These are phyloP conservation scores for Haplosporangium sp. DNA, from an alignment of 371 early-diverging fungal genomes.

Conservation along the genomic window DNA sequence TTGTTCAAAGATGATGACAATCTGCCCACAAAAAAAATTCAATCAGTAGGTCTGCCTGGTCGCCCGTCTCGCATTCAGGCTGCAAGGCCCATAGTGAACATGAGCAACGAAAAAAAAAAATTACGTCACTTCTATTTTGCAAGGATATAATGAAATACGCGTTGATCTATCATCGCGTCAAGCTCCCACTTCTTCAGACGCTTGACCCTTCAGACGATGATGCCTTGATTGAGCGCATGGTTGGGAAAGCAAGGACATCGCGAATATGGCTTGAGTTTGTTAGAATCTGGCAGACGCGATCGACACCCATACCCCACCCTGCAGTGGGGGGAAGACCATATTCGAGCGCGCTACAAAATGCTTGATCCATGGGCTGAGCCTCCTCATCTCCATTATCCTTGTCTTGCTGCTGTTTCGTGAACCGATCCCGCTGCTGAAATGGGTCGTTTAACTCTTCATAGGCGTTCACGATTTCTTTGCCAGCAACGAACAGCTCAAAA, in stretches of 20 bases:
- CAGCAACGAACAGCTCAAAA: constrained; percentile 94
- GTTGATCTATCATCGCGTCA: background rate
- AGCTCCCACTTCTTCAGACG: background rate
- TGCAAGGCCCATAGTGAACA: background rate
- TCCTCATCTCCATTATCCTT: constrained; percentile 56
- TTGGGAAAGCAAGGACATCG: constrained; percentile 94
- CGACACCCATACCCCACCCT: constrained; percentile 99
- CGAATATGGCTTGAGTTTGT: constrained; percentile 88
- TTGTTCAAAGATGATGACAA: constrained; percentile 3
- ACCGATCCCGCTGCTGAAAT: constrained; percentile 91
- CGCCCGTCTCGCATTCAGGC: background rate
- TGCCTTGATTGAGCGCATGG: constrained; percentile 34
- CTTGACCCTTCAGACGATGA: background rate
- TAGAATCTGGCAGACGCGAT: constrained; percentile 92
- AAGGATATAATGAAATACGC: background rate
- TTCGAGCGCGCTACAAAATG: constrained; percentile 92
- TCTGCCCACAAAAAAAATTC: no score
- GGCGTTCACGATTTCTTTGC: constrained; percentile 97
- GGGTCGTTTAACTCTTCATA: constrained; percentile 99
- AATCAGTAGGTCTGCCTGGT: background rate
- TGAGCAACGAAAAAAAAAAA: background rate
- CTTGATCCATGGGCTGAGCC: constrained; percentile 74
- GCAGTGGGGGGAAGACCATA: constrained; percentile 98
- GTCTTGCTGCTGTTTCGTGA: constrained; percentile 71
- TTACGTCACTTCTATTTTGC: background rate